Conservation (phyloP, 768 basidiomycete genomes). For the Mycena galopus region DNA sequence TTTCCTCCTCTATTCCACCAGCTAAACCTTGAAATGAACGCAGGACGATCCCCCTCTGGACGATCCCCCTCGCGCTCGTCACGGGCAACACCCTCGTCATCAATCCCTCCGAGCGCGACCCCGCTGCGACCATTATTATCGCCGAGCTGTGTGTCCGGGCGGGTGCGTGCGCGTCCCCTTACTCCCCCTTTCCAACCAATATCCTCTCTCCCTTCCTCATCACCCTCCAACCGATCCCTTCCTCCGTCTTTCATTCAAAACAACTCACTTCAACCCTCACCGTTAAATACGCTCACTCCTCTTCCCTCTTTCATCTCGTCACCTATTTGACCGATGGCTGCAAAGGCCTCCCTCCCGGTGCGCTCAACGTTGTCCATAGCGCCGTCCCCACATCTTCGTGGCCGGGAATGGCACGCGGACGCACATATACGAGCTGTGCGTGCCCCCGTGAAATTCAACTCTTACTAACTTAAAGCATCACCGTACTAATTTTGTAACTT, state of each 20-base stretch:
- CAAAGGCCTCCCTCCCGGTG: slow-evolving; percentile 85
- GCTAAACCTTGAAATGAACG: neutral
- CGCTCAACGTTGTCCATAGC: slow-evolving; percentile 94
- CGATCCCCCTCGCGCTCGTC: slow-evolving; percentile 88
- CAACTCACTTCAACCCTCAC: too few species aligned
- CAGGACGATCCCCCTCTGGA: slow-evolving; percentile 98
- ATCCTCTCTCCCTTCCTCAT: too few species aligned
- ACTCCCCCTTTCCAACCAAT: neutral
- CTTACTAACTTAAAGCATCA: too few species aligned
- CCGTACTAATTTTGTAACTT: too few species aligned
- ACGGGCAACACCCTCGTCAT: slow-evolving; percentile 96
- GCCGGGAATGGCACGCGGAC: too few species aligned
- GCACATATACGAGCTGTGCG: too few species aligned
- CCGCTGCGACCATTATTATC: slow-evolving; percentile 97
- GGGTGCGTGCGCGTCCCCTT: slow-evolving; percentile 55
- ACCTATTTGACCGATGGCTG: too few species aligned
- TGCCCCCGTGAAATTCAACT: too few species aligned
- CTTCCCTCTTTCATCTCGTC: too few species aligned
- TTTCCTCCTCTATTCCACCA: neutral
- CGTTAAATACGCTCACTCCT: too few species aligned
- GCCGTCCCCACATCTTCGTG: slow-evolving; percentile 87
- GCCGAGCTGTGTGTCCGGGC: slow-evolving; percentile 94
- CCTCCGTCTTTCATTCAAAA: too few species aligned
- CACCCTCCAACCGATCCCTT: too few species aligned
- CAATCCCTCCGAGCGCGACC: slow-evolving; percentile 97